Evolutionary conservation across 2,329 filamentous ascomycete genomes (phyloP), one percentile per base, ranked within the genome.

Genomic region (Alternaria viburni): DNA sequence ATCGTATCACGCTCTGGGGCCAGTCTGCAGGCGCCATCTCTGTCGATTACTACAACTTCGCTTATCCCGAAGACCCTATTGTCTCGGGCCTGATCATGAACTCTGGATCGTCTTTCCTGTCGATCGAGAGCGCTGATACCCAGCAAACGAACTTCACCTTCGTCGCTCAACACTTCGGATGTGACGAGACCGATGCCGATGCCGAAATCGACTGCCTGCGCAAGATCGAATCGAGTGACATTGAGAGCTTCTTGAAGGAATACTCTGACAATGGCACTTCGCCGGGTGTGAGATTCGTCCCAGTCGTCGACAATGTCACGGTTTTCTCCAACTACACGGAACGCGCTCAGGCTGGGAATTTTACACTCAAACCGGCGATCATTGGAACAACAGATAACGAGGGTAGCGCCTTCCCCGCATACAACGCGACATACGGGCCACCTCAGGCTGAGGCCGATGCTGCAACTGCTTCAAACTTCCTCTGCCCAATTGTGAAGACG

Each of bases 1-100:
- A 64, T 21, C 65, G 74, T 19, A 82, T 83, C 46, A 80, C 73
- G 6, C 69, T 82, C 3, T 82, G 77, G 75, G 81, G 81, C 3
- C 79, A 81, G 32, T 77, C 75, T 1, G 76, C 79, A 11, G 80
- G 80, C 1, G 76, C 77, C 11, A 72, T 81, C 4, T 73, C 80
- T 1, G 81, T 82, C 0, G 84, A 86, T 65, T 81, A 82, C 69
- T 85, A 82, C 76, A 79, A 82, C 6, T 86, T 85, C 55, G 83
- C 85, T 4, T 85, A 83, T 51, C 67, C 68, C 3, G 59, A 82
- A 0, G 83, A 87, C 45, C 83, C 85, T 6, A 87, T 87, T 23
- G 80, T 74, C 5, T 64, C 65, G 6, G 64, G 68, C 44, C 50
- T 73, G 19, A 76, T 77, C 21, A 68, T 74, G 67, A 61, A 72